These are phyloP conservation scores for Pascua sp. DNA, from an alignment of 1,284 basidiomycete genomes.

Conservation along the genomic window DNA sequence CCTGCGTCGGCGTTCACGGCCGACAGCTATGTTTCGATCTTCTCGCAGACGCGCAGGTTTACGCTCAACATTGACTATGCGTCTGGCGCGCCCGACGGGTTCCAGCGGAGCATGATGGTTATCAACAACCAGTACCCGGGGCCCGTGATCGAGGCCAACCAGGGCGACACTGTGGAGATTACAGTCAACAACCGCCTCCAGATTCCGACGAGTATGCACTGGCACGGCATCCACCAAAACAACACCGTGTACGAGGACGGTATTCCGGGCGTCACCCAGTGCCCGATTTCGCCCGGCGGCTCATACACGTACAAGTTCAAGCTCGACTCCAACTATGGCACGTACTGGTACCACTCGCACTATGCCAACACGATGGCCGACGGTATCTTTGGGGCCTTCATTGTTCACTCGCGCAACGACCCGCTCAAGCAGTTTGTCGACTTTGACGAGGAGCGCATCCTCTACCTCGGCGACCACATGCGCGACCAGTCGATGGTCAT, in stretches of 20 bases:
- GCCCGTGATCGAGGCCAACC: conserved; percentile 35
- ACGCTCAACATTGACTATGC: conserved; percentile 6
- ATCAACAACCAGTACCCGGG: conserved; percentile 22
- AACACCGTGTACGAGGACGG: conserved; percentile 32
- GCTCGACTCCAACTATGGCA: conserved; percentile 19
- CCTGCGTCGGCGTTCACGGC: conserved; percentile 4
- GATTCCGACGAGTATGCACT: conserved; percentile 28
- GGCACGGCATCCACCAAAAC: conserved; percentile 39
- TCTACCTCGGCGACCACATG: conserved; percentile 32
- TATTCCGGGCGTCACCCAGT: conserved; percentile 46
- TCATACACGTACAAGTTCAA: conserved; percentile 54
- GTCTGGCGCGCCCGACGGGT: conserved; percentile 11
- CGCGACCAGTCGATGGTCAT: conserved; percentile 26
- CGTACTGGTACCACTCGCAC: conserved; percentile 42
- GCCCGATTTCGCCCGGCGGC: conserved; percentile 55
- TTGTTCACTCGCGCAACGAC: conserved; percentile 29
- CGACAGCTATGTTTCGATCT: background rate
- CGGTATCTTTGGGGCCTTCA: conserved; percentile 30
- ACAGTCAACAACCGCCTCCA: conserved; percentile 31
- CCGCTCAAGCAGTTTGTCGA: conserved; percentile 18
- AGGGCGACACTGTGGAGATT: conserved; percentile 32
- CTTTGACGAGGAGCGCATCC: conserved; percentile 31
- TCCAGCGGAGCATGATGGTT: conserved; percentile 11
- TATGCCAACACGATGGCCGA: conserved; percentile 34
- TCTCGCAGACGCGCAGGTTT: conserved; percentile 2